A percentile compares a stretch with the other conserved stretches of the same genome.
These are phyloP conservation scores for Komagataella pastoris DNA, from an alignment of 805 yeast genomes.

Conservation along the genomic window DNA sequence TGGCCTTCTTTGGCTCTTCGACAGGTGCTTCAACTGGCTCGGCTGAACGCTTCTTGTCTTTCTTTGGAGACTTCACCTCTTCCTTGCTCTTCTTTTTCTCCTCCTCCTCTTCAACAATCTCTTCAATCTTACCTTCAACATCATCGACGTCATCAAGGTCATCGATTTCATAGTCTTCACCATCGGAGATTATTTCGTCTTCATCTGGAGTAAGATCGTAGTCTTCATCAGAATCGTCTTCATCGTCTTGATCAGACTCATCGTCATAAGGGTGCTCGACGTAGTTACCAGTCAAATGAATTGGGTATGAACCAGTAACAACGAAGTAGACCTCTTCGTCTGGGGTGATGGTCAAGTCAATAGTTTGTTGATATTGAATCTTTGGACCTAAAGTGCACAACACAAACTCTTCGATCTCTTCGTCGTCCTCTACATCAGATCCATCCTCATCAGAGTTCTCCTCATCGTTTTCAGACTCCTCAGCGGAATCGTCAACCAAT, in stretches of 20 bases:
- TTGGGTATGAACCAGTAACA: constrained; percentile 90
- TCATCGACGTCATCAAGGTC: constrained; percentile 60
- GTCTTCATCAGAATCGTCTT: constrained; percentile 36
- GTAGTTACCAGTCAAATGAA: constrained; percentile 90
- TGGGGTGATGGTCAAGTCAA: constrained; percentile 83
- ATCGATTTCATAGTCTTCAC: constrained; percentile 42
- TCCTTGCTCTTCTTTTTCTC: constrained; percentile 21
- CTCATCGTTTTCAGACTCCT: constrained; percentile 33
- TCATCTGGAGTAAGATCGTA: constrained; percentile 68
- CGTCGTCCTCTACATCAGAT: constrained; percentile 51
- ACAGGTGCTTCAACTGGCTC: constrained; percentile 2
- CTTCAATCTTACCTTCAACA: constrained; percentile 61
- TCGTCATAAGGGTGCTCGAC: constrained; percentile 88
- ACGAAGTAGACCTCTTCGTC: constrained; percentile 91
- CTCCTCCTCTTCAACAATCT: constrained; percentile 52
- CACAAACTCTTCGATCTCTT: constrained; percentile 72
- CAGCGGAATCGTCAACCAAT: constrained; percentile 21
- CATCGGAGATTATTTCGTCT: constrained; percentile 38
- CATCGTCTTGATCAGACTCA: constrained; percentile 37
- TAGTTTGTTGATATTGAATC: constrained; percentile 73
- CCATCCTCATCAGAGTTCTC: constrained; percentile 44
- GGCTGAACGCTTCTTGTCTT: constrained; percentile 7
- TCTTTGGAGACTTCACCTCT: constrained; percentile 16
- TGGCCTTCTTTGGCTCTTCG: constrained; percentile 17
- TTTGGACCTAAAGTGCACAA: constrained; percentile 86